Evolutionary conservation across 1,284 basidiomycete genomes (phyloP), one percentile per base, ranked within the genome.

Genomic region (Mycosarcoma maydis): DNA sequence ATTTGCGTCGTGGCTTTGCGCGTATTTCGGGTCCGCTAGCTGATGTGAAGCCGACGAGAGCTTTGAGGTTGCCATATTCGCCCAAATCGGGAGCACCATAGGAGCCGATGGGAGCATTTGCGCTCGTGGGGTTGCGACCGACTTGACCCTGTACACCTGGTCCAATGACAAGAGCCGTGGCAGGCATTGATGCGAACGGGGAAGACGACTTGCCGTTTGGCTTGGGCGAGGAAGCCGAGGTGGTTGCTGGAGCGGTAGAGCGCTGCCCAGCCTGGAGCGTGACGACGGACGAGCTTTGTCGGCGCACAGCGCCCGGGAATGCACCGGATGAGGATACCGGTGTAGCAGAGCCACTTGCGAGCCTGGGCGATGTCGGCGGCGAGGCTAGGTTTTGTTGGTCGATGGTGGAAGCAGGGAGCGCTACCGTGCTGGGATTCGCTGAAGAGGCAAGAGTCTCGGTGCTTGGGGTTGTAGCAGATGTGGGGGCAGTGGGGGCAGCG

Each of bases 101-200:
- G 2, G 67, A 57, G 1, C 71, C 72, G 17, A 66, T 53, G 16
- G 70, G 69, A 11, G 62, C 34, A 19, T 51, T 54, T 23, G 57
- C 69, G 29, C 52, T 65, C 38, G 33, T 50, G 0, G 61, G 41
- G 19, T 60, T 64, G 32, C 66, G 45, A 4, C 71, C 74, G n/a
- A 76, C 73, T 20, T 66, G 46, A 6, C 77, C 77, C 51, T 78
- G 77, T 10, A 78, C 72, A 36, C 77, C 77, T 0, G 77, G 76
- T 11, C 77, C 77, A 32, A 79, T 77, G 43, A 78, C 73, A 3
- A 78, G 67, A 4, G 77, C 77, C 0, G 74, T 68, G 6, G 58
- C n/a, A 2, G 76, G 77, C 72, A 79, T 74, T 1, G 55, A 24
- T n/a, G 51, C 39, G 33, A 56, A 59, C 22, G 55, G 56, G 17